Percentiles rank a stretch among this genome's conserved stretches.
These are phyloP conservation scores for Thelephora terrestris DNA, from an alignment of 1,284 basidiomycete species.

Conservation along the genomic window DNA sequence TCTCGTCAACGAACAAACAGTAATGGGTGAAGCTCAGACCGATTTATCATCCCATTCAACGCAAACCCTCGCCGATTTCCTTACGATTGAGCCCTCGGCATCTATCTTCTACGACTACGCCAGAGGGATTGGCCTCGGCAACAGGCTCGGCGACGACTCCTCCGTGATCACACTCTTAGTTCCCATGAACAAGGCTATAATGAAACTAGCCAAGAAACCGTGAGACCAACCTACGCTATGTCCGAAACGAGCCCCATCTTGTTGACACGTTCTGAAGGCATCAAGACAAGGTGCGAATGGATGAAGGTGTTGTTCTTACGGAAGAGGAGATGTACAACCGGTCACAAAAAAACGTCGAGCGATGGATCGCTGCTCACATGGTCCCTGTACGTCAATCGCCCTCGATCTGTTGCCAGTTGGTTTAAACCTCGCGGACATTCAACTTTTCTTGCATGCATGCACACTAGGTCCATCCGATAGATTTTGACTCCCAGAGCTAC, in stretches of 20 bases:
- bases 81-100: conserved; percentile 59
- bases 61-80: conserved; percentile 55
- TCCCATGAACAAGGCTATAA: conserved; percentile 75
- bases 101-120: conserved; percentile 79
- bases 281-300: conserved; percentile 34
- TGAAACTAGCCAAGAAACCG: conserved; percentile 67
- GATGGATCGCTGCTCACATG: conserved; percentile 66
- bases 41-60: conserved; percentile 16
- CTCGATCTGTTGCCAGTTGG: conserved; percentile 1
- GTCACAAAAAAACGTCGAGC: conserved; percentile 53
- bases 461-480: conserved; percentile 31
- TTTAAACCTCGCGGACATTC: conserved; percentile 2
- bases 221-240: conserved; percentile 27
- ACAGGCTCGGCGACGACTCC: conserved; percentile 31
- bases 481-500: conserved; percentile 27
- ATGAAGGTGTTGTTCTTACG: conserved; percentile 41
- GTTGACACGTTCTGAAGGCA: conserved; percentile 30
- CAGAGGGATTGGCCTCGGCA: conserved; percentile 53
- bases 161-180: conserved; percentile 50
- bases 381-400: conserved; percentile 44
- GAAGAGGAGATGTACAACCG: conserved; percentile 51
- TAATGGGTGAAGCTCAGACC: conserved; percentile 13
- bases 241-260: not conserved
- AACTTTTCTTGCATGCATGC: conserved; percentile 3
- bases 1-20: not conserved